Evolutionary conservation across 1,139 yeast genomes (phyloP).

Genomic region (Scheffersomyces illinoinensis): DNA sequence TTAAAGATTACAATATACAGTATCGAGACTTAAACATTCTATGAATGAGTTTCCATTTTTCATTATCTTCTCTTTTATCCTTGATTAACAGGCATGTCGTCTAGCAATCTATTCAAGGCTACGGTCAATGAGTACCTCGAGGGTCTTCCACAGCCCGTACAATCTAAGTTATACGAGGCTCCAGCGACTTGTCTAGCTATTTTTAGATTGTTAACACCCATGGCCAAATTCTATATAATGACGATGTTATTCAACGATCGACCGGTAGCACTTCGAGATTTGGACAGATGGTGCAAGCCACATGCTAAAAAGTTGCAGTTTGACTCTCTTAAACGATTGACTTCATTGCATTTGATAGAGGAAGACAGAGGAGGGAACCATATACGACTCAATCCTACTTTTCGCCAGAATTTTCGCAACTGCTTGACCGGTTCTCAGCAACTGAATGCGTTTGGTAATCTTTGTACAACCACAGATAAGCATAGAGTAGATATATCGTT

Average conservation of each 20-base stretch:
- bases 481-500: conserved; percentile 61
- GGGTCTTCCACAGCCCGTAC: conserved; percentile 82
- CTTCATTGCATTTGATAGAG: conserved; percentile 71
- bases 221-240: conserved; percentile 89
- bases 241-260: conserved; percentile 80
- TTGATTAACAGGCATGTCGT: conserved; percentile 23
- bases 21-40: too few species aligned
- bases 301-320: conserved; percentile 55
- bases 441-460: conserved; percentile 47
- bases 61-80: background rate
- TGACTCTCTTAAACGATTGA: conserved; percentile 78
- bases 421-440: conserved; percentile 81
- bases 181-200: conserved; percentile 96
- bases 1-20: too few species aligned
- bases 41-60: background rate
- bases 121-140: conserved; percentile 90
- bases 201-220: conserved; percentile 79
- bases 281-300: conserved; percentile 77
- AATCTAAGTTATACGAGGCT: conserved; percentile 68
- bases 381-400: conserved; percentile 68
- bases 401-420: conserved; percentile 71
- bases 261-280: conserved; percentile 64
- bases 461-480: conserved; percentile 31
- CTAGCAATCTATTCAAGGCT: conserved; percentile 57
- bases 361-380: conserved; percentile 58